Conservation (phyloP, 2,329 filamentous ascomycete species). For the Calonectria naviculata region DNA sequence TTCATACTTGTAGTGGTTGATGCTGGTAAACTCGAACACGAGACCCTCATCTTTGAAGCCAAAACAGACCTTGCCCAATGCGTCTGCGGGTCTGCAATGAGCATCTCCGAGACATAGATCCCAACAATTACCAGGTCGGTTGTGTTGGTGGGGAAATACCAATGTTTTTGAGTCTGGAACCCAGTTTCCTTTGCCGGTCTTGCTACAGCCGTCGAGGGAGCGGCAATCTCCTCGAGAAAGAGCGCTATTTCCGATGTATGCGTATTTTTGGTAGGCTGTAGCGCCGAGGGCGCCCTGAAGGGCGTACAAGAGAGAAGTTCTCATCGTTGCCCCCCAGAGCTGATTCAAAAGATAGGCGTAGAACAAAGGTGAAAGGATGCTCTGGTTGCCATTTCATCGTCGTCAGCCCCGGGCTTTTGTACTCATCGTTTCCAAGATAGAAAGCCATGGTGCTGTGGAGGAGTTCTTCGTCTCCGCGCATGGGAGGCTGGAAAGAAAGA, state of each 20-base stretch:
- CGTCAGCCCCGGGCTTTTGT: constrained; percentile 27
- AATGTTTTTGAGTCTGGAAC: constrained; percentile 39
- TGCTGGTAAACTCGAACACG: constrained; percentile 36
- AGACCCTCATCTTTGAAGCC: constrained; percentile 40
- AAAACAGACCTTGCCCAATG: constrained; percentile 36
- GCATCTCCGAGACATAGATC: constrained; percentile 34
- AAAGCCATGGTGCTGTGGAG: background rate
- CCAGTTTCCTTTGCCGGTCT: constrained; percentile 37
- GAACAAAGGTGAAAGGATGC: constrained; percentile 30
- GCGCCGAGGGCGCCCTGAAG: constrained; percentile 38
- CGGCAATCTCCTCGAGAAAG: constrained; percentile 18
- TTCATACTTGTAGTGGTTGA: constrained; percentile 42
- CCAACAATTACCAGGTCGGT: constrained; percentile 36
- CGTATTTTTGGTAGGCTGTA: constrained; percentile 36
- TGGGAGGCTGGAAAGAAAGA: constrained; percentile 13
- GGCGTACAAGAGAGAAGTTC: constrained; percentile 37
- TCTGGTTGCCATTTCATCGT: constrained; percentile 17
- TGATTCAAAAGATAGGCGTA: constrained; percentile 15
- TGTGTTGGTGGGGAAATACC: constrained; percentile 36
- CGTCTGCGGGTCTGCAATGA: constrained; percentile 36
- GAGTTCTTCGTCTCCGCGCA: background rate
- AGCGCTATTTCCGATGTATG: constrained; percentile 31
- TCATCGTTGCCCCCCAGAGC: constrained; percentile 32
- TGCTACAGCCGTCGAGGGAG: constrained; percentile 35
- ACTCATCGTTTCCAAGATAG: constrained; percentile 2